A percentile compares a stretch with the other conserved stretches of the same genome.
Evolutionary conservation across 202 grass and related monocot genomes (phyloP).

Genomic region (Eragrostis tef): DNA sequence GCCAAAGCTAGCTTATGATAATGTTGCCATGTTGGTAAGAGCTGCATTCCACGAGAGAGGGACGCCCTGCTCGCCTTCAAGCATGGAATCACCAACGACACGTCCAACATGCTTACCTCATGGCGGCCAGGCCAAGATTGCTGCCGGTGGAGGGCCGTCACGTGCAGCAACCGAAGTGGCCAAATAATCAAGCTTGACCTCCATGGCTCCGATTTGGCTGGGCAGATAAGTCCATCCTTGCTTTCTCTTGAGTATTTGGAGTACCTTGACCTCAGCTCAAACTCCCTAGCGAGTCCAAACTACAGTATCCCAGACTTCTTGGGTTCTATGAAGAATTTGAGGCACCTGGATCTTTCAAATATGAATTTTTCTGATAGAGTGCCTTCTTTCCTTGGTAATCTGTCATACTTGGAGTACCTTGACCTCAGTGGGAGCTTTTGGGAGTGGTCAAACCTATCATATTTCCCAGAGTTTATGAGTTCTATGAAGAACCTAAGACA

Average conservation of each 20-base stretch:
- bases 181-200: background rate
- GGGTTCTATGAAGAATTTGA: conserved; percentile 33
- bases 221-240: conserved; percentile 30
- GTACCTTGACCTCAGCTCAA: conserved; percentile 38
- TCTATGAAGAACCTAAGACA: no score
- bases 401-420: conserved; percentile 38
- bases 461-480: no score
- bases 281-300: background rate
- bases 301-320: background rate
- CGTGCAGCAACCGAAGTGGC: conserved; percentile 8
- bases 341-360: conserved; percentile 30
- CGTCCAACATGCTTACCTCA: background rate
- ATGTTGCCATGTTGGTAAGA: no score
- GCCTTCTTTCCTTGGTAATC: conserved; percentile 39
- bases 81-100: background rate
- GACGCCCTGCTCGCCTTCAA: conserved; percentile 36
- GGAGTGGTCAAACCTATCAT: no score
- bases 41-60: background rate
- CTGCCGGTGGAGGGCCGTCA: conserved; percentile 20
- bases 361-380: background rate
- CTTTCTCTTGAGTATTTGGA: conserved; percentile 8
- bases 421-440: background rate
- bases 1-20: no score
- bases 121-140: conserved; percentile 12
- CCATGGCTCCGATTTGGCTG: background rate